phyloP scores from a whole-genome alignment of 306 rosid genomes.

The Clitoria ternatea region DNA sequence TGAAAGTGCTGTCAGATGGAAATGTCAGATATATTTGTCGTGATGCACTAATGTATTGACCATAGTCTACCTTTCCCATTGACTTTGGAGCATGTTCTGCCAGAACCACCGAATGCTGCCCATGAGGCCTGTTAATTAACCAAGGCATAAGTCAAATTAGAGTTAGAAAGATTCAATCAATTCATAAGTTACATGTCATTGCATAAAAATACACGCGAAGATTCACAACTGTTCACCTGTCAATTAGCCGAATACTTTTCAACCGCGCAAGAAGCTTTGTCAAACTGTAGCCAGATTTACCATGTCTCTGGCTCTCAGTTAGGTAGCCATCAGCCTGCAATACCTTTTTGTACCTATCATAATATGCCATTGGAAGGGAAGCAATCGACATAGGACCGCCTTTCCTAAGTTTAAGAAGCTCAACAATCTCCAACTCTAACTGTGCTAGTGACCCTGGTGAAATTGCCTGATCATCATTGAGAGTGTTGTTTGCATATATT shows the following conservation, averaged over 20 bases:
- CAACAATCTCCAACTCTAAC: constrained; percentile 68
- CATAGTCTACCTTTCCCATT: constrained; percentile 53
- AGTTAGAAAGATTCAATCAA: not conserved
- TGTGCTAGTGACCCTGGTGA: constrained; percentile 55
- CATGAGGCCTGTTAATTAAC: constrained; percentile 70
- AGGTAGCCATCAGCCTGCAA: constrained; percentile 86
- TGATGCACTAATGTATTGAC: constrained; percentile 62
- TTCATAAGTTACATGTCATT: no score
- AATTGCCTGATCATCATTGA: constrained; percentile 45
- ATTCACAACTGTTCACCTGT: constrained; percentile 49
- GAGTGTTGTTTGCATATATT: constrained; percentile 30
- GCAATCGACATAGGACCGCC: constrained; percentile 81
- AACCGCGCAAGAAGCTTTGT: constrained; percentile 71
- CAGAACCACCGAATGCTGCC: constrained; percentile 76
- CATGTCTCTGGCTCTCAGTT: constrained; percentile 89
- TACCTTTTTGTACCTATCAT: constrained; percentile 64
- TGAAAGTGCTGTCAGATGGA: constrained; percentile 83
- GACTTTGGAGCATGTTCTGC: constrained; percentile 59
- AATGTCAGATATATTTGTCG: constrained; percentile 83
- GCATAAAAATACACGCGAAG: not conserved
- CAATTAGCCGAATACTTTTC: constrained; percentile 63
- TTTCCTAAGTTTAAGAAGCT: constrained; percentile 55
- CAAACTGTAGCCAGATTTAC: constrained; percentile 83
- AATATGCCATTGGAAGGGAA: constrained; percentile 76
- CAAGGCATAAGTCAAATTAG: not conserved